These are phyloP conservation scores for Bocquillonia castaneifolia DNA, from an alignment of 441 rosid species.

Conservation along the genomic window DNA sequence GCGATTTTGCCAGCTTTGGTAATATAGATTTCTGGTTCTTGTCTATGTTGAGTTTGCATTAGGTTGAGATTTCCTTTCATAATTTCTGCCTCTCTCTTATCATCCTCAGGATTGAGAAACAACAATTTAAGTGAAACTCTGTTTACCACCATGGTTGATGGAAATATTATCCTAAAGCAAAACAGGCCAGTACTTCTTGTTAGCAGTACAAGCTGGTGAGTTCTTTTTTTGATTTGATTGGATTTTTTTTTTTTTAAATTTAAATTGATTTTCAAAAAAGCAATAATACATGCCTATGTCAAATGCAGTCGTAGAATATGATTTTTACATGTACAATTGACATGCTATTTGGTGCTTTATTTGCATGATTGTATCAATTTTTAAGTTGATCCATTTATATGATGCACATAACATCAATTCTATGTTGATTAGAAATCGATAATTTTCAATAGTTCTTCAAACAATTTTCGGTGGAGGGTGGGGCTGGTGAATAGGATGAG, in stretches of 20 bases:
- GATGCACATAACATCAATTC: not conserved
- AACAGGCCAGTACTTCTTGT: constrained; percentile 86
- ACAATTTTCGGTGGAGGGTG: not conserved
- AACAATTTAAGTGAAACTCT: constrained; percentile 45
- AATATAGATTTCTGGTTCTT: constrained; percentile 18
- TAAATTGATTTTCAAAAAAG: not conserved
- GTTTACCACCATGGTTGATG: constrained; percentile 44
- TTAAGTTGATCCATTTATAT: not conserved
- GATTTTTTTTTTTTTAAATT: not conserved
- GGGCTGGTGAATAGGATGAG: not conserved
- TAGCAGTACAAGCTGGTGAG: constrained; percentile 96
- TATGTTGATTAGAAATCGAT: not conserved
- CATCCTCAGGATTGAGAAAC: constrained; percentile 29
- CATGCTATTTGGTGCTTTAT: not conserved
- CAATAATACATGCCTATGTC: not conserved
- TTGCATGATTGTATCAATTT: not conserved
- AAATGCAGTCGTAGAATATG: not conserved
- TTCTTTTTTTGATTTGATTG: too few species aligned
- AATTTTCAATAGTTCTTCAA: not conserved
- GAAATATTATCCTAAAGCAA: constrained; percentile 44
- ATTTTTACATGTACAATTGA: not conserved
- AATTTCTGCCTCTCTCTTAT: constrained; percentile 18
- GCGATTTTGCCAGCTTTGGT: constrained; percentile 65
- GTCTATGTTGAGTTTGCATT: constrained; percentile 1
- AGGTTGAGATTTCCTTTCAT: constrained; percentile 4